Evolutionary conservation across 1,284 basidiomycete genomes (phyloP), one percentile per base, ranked within the genome.

Genomic region (Ganoderma sinense): DNA sequence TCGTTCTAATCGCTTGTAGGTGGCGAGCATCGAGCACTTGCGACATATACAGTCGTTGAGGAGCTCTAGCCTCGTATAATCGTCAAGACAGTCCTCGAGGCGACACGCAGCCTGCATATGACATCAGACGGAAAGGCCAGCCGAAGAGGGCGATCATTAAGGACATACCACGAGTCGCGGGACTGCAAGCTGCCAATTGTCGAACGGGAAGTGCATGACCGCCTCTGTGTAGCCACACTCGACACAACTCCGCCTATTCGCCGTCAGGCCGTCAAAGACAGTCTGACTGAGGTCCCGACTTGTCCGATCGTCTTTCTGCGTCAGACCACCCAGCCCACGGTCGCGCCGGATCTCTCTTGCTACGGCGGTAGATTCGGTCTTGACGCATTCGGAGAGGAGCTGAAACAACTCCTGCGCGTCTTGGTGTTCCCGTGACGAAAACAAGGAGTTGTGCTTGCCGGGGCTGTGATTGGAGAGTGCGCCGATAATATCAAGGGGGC

Each of bases 371-470:
- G 90, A 86, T 80, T 98, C 96, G 69, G 90, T 90, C 80, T 95
- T 95, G 74, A 97, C 86, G 59, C 91, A 94, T 78, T 97, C 95
- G 0, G 95, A 93, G 26, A 98, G 84, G 45, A 97, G 89, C 75
- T 97, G 91, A 81, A 97, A 97, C n/a, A 98, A 86, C 78, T 98
- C 97, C 77, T 98, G 97, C 2, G 96, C 96, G 80, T 98, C 96
- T 82, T 98, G 96, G 79, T 98, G 96, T 77, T 97, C 94, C 18
- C 94, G 89, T 1, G 94, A 95, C 69, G 89, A 89, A 77, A 97
- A 91, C 7, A 97, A 85, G 0, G 91, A 86, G 69, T 85, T 88
- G 53, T 86, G 84, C 56, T 86, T 88, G 70, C 87, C 85, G 51
- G 85, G 81, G 55, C 88, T 86, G 61, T 89, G 84, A 43, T 85